Base-by-base conservation (phyloP, 2,329 filamentous ascomycete species). In the Neofusicoccum parvum region DNA sequence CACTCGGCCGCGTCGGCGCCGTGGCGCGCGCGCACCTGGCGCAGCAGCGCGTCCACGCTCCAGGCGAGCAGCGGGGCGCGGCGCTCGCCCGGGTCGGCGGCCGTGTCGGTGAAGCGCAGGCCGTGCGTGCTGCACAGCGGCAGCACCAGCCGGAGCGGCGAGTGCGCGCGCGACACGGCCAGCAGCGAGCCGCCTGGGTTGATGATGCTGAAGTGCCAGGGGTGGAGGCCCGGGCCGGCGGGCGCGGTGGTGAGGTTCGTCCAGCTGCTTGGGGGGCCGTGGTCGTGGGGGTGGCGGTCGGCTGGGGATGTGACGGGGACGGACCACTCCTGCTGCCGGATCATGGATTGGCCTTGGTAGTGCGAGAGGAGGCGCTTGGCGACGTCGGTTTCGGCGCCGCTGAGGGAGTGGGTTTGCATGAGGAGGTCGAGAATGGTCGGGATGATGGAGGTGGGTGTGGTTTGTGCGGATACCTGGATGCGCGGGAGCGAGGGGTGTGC, bases 331-430 rank as follows among this genome's bases (percentile, higher is more conserved):
- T 36, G 56, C 27, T 48, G 23, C 9, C 81, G 77, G 58, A 82
- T 76, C n/a, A 82, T 73, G 0, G 80, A 82, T 67, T 82, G 81
- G 11, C 80, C 80, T 73, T 83, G 79, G 70, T 82, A 82, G 48
- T 81, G 73, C 17, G 79, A 75, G 10, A 80, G 73, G 3, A 83
- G 71, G 60, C 80, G 76, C 5, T 71, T 69, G n/a, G 79, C 80
- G 1, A 75, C 75, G 1, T 69, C 65, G 2, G 69, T 70, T 54
- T 78, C 75, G 17, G 70, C 65, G 2, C 36, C 41, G 64, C 78
- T 71, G 9, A 83, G 68, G 1, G 80, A 82, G 32, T 73, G 72
- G 6, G 79, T 79, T 62, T 77, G 74, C 23, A 79, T 70, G 7
- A 82, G 72, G 1, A 82, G 75, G 68, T 83, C 81, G 14, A 83